These are phyloP conservation scores for Amborella trichopoda DNA, from an alignment of 164 flowering plant genomes.

Conservation along the genomic window DNA sequence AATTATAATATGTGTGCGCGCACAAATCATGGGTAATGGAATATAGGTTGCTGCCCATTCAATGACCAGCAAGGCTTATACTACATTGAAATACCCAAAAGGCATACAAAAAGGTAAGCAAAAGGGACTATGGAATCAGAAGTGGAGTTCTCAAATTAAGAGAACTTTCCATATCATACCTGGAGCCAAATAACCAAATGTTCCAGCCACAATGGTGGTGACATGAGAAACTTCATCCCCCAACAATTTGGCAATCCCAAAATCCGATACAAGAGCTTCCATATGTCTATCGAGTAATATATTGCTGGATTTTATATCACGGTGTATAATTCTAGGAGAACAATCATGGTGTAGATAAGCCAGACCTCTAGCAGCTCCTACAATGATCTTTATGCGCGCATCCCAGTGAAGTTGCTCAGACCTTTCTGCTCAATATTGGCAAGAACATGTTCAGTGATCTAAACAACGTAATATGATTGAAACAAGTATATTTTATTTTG, in stretches of 20 bases:
- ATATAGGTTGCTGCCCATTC: too few species aligned
- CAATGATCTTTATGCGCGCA: slow-evolving; percentile 70
- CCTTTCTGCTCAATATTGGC: slow-evolving; percentile 50
- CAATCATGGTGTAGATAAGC: slow-evolving; percentile 96
- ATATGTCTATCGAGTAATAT: slow-evolving; percentile 90
- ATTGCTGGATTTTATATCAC: slow-evolving; percentile 96
- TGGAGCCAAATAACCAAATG: slow-evolving; percentile 98
- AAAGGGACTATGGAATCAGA: too few species aligned
- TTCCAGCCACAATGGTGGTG: slow-evolving; percentile 96
- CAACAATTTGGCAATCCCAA: slow-evolving; percentile 92
- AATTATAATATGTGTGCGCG: too few species aligned
- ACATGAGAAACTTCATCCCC: slow-evolving; percentile 96
- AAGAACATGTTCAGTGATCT: too few species aligned
- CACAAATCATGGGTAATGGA: too few species aligned
- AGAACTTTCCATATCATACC: slow-evolving; percentile 31
- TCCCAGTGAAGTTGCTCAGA: slow-evolving; percentile 93
- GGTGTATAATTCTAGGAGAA: slow-evolving; percentile 92
- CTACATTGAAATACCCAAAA: too few species aligned
- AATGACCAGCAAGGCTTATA: too few species aligned
- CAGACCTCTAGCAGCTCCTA: slow-evolving; percentile 97
- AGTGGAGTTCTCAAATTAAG: too few species aligned
- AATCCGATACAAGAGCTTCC: slow-evolving; percentile 94
- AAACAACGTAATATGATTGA: too few species aligned
- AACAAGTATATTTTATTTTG: too few species aligned
- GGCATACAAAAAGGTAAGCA: too few species aligned